A percentile compares a stretch with the other conserved stretches of the same genome.
Evolutionary conservation across 2,329 filamentous ascomycete species (phyloP).

Genomic region (Colletotrichum gloeosporioides): DNA sequence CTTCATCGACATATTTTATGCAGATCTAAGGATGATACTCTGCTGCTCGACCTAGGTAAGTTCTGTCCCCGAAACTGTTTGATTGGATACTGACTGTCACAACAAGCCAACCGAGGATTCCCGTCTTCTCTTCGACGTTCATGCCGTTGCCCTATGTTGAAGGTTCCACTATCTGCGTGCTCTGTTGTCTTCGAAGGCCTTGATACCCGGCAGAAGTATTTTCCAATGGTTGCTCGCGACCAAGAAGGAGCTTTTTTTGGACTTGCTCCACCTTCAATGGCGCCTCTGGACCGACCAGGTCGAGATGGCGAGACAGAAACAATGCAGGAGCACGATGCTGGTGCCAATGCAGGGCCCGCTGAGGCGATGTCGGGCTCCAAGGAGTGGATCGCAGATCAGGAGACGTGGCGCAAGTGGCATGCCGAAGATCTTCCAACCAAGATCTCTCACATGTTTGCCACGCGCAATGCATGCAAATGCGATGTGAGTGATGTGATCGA

Average conservation of each 20-base stretch:
- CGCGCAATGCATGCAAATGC: neutral
- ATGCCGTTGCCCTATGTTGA: neutral
- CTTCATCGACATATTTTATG: neutral
- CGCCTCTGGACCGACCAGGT: too few species aligned
- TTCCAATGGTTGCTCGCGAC: neutral
- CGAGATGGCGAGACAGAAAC: too few species aligned
- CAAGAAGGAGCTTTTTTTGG: rapidly evolving
- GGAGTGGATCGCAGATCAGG: neutral
- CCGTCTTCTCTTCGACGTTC: too few species aligned
- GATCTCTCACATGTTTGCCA: neutral
- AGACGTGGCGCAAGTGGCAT: neutral
- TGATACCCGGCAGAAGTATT: neutral
- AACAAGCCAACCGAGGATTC: neutral
- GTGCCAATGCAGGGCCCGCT: too few species aligned
- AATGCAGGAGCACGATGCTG: neutral
- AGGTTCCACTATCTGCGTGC: neutral
- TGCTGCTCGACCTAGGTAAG: neutral
- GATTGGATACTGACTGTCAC: neutral
- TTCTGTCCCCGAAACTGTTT: neutral
- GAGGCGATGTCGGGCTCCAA: rapidly evolving
- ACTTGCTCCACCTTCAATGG: neutral
- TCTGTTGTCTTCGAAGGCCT: neutral
- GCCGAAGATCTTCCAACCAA: neutral
- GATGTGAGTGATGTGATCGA: neutral
- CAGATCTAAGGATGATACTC: neutral